phyloP scores from a whole-genome alignment of 805 yeast species.

The Candida sanyiensis region DNA sequence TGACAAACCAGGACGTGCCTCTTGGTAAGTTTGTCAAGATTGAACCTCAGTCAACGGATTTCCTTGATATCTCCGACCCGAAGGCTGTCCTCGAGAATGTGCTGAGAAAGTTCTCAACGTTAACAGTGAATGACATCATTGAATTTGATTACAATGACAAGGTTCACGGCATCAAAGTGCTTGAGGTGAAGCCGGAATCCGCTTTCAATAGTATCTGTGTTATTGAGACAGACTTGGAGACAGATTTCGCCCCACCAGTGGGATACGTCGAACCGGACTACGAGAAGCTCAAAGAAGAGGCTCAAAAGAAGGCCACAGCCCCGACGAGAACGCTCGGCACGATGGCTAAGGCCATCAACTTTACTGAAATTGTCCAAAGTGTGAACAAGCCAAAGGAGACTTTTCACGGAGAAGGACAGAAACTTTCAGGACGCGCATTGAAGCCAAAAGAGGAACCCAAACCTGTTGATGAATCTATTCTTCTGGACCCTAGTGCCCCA shows the following conservation, averaged over 20 bases:
- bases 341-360: conserved; percentile 68
- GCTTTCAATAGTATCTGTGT: conserved; percentile 73
- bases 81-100: conserved; percentile 95
- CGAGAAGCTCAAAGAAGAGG: conserved; percentile 23
- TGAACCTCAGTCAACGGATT: conserved; percentile 93
- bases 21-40: conserved; percentile 85
- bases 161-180: conserved; percentile 69
- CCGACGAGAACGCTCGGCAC: conserved; percentile 30
- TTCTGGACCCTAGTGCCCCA: conserved; percentile 48
- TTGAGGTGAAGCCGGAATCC: conserved; percentile 81
- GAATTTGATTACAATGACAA: conserved; percentile 80
- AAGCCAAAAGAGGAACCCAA: conserved; percentile 14
- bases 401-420: conserved; percentile 63
- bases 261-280: conserved; percentile 94
- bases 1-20: conserved; percentile 74
- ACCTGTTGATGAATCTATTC: conserved; percentile 31
- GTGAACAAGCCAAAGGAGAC: conserved; percentile 27
- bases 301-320: conserved; percentile 7
- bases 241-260: conserved; percentile 98
- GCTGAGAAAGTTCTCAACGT: conserved; percentile 80
- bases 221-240: conserved; percentile 92
- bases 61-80: conserved; percentile 90
- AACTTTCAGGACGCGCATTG: conserved; percentile 56
- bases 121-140: conserved; percentile 78
- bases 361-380: conserved; percentile 49